Percentiles rank a stretch among this genome's conserved stretches.
Conservation (phyloP, 345 rosid genomes). For the Euphorbia lathyris region DNA sequence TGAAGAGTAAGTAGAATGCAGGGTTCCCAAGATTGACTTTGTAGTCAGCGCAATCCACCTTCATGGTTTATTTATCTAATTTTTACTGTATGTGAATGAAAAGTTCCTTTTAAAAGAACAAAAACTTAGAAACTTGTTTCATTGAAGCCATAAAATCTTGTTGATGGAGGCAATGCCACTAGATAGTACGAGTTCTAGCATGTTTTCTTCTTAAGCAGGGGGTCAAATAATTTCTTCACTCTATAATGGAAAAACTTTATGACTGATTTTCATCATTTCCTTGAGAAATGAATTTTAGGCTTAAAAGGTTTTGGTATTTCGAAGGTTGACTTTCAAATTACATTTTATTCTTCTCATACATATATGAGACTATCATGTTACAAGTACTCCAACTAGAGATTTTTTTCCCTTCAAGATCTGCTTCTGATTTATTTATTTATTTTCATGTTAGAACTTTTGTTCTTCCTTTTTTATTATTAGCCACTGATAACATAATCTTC, state of each 20-base stretch:
- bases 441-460: not conserved
- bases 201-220: not conserved
- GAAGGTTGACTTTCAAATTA: not conserved
- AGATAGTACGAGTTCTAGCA: not conserved
- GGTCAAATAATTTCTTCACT: not conserved
- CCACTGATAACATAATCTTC: slow-evolving; percentile 16
- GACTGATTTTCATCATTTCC: not conserved
- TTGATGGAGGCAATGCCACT: not conserved
- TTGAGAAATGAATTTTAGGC: not conserved
- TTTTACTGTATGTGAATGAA: no score
- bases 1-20: not conserved
- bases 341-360: not conserved
- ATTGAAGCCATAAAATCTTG: not conserved
- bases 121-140: not conserved
- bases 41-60: not conserved
- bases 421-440: not conserved
- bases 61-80: not conserved
- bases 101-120: no score
- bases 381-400: not conserved
- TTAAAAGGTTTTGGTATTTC: not conserved
- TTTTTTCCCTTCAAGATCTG: not conserved
- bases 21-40: not conserved
- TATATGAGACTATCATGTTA: not conserved
- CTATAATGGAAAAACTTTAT: not conserved
- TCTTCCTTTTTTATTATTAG: not conserved